Percentiles rank a stretch among this genome's conserved stretches.
Conservation (phyloP, 2,329 filamentous ascomycete species). For the Graphilbum fragrans region DNA sequence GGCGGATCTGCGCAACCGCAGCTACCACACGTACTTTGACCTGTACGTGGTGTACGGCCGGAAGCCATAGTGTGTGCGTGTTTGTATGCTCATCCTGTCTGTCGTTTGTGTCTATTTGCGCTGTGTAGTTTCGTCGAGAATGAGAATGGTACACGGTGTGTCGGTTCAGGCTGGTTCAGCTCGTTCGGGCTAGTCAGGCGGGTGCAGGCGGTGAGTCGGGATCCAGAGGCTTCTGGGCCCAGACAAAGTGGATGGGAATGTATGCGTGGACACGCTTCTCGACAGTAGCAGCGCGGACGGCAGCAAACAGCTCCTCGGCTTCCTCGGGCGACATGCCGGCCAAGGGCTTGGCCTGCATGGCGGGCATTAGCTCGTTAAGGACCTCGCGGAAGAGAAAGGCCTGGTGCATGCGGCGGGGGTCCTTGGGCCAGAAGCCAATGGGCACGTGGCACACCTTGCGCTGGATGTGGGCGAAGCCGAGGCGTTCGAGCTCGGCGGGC, state of each 20-base stretch:
- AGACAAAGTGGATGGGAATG: constrained; percentile 28
- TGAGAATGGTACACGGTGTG: too few species aligned
- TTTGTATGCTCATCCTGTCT: not conserved
- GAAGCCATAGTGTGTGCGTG: constrained; percentile 9
- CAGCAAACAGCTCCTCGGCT: constrained; percentile 19
- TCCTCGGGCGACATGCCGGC: constrained; percentile 18
- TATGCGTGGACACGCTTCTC: constrained; percentile 26
- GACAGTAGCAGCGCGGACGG: constrained; percentile 19
- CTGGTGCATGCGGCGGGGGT: constrained; percentile 25
- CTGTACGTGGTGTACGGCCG: constrained; percentile 16
- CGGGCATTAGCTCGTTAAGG: constrained; percentile 24
- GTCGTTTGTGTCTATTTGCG: too few species aligned
- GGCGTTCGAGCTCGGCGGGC: constrained; percentile 18
- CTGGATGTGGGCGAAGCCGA: constrained; percentile 31
- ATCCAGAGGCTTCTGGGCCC: constrained; percentile 34
- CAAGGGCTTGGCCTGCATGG: constrained; percentile 25
- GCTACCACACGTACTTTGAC: constrained; percentile 17
- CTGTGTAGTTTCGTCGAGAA: too few species aligned
- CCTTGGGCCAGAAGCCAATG: constrained; percentile 31
- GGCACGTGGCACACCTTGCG: constrained; percentile 29
- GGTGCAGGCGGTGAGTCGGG: not conserved
- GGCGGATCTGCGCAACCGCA: constrained; percentile 14
- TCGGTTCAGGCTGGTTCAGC: too few species aligned
- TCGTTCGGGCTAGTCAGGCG: too few species aligned
- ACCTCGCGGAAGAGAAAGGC: constrained; percentile 27